Evolutionary conservation across 2,329 filamentous ascomycete species (phyloP).

Genomic region (Chrysosporium queenslandicum): DNA sequence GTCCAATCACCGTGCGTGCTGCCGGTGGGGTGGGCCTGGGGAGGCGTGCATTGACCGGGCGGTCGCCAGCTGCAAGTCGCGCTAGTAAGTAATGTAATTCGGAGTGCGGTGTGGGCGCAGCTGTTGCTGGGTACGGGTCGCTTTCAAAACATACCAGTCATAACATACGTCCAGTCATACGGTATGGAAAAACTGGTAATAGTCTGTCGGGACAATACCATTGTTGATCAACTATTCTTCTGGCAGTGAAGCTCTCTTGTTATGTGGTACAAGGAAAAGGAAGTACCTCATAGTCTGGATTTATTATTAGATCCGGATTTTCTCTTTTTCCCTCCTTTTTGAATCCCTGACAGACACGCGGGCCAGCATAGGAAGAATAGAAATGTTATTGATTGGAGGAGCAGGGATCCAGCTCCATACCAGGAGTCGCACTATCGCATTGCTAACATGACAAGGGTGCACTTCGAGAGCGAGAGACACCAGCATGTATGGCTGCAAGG

Average conservation of each 20-base stretch:
- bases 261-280: no score
- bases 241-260: no score
- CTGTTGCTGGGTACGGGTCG: no score
- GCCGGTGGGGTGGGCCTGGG: neutral
- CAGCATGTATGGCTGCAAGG: neutral
- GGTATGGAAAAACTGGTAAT: no score
- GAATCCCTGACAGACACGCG: slow-evolving; percentile 7
- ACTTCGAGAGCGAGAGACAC: neutral
- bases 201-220: no score
- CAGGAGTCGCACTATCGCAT: no score
- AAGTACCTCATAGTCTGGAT: neutral
- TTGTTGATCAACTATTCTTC: no score
- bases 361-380: neutral
- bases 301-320: neutral
- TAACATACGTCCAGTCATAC: no score
- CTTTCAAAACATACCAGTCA: no score
- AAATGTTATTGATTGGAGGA: slow-evolving; percentile 1
- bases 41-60: slow-evolving; percentile 6
- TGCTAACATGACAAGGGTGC: neutral
- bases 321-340: no score
- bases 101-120: neutral
- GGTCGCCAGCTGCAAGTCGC: neutral
- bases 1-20: neutral
- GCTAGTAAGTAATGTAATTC: no score
- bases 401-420: neutral